Evolutionary conservation across 441 rosid species (phyloP), one percentile per base, ranked within the genome.

Genomic region (Pelargonium cotyledonis): DNA sequence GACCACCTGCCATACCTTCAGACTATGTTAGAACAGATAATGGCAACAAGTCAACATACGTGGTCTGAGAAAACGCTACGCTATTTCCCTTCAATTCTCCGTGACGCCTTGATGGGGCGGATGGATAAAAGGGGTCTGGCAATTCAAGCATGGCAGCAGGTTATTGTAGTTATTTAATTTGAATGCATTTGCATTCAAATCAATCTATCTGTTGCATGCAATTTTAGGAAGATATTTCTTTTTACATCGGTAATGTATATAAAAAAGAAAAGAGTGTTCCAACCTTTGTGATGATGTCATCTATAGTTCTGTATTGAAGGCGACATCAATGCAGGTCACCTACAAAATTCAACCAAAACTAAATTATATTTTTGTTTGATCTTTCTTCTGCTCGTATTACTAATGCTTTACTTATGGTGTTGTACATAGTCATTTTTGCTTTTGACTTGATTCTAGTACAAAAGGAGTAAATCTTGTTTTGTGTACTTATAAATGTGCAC

Each of bases 41-140:
- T 95, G 75, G 91, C 89, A 62, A 84, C 93, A 68, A 92, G 96
- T 82, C 93, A 86, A 72, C 99, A 95, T 79, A 85, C 90, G 29
- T 95, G 99, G 99, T 95, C 99, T 15, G 91, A 95, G 70, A 92
- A 89, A 79, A 95, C 97, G 23, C 73, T 95, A n/a, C 84, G 85
- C 66, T 75, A 89, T 78, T 95, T 95, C 80, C 98, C 99, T 31
- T 70, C 91, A 40, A 87, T 92, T 78, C 93, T 95, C 74, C 93
- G 83, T 46, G 92, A 92, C 12, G 81, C 86, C 70, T 84, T 95
- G 81, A 77, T 44, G 44, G 86, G 83, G 70, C 82, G 96, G 68
- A 73, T 81, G 31, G 95, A 95, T 80, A 86, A 92, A 82, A 82
- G 88, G 77, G 90, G 91, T 61, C 63, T 73, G 61, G 84, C 87